Base-by-base conservation (phyloP, 495 filamentous ascomycete species). In the Penicillium coffeae region DNA sequence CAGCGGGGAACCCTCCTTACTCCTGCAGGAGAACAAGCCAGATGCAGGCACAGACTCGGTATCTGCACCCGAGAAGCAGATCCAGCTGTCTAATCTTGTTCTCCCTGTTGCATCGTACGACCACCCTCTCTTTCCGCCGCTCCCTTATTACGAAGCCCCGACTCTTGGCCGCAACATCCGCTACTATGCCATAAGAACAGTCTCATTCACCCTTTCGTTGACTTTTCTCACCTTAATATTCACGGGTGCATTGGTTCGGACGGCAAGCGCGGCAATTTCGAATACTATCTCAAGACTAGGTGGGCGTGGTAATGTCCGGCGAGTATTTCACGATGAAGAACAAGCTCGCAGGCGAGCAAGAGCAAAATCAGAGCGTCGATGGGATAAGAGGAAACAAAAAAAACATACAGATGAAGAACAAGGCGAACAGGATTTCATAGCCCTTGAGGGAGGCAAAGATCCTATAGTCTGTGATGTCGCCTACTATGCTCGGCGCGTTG, bases 401-500 rank as follows among this genome's bases (percentile, higher is more conserved):
- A 62, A 59, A 48, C 57, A 70, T 18, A 54, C 58, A 1, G 59
- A 65, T 10, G 65, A 70, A 34, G 69, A 72, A 35, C 65, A 68
- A 21, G 65, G 48, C 0, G 52, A 51, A 12, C 78, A 81, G 21
- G 81, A 81, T 32, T 91, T 79, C 57, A 66, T 78, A 14, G 86
- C 88, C 0, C 78, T 81, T 20, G 89, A 93, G 69, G 89, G 88
- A 10, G 89, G 89, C 0, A 78, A 80, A 32, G 92, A 97, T 60
- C 82, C 77, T 2, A 60, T 96, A 3, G 61, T 88, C 8, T 88
- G 85, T 59, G 86, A 96, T 63, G 81, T 91, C 8, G 77, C 78
- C 4, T 94, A 96, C 60, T 97, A 97, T 62, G 92, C 92, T 0
- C 75, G 88, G 30, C 72, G 90, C 13, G 92, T 96, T 1, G 93